A percentile compares a stretch with the other conserved stretches of the same genome.
phyloP scores from a whole-genome alignment of 768 basidiomycete species.

The Infundibulicybe gibba region DNA sequence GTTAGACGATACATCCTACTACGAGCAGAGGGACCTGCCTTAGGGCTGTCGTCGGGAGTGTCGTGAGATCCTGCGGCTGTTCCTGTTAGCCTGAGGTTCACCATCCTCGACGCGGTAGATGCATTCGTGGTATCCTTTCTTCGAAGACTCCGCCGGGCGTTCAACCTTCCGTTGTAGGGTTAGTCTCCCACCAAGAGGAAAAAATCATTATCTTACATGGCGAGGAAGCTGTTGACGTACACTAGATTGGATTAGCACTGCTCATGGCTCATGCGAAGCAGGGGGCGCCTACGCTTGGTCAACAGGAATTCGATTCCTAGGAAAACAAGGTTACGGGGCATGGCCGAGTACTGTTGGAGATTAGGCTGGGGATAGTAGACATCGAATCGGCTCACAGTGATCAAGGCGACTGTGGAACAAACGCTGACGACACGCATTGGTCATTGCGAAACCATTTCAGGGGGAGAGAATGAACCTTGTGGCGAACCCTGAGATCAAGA shows the following conservation, averaged over 20 bases:
- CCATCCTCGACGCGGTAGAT: not conserved
- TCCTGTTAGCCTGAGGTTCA: not conserved
- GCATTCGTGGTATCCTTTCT: not conserved
- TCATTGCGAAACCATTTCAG: not conserved
- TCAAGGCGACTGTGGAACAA: constrained; percentile 12
- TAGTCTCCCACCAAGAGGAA: not conserved
- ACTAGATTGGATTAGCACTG: not conserved
- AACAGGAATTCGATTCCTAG: constrained; percentile 6
- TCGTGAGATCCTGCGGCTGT: no score
- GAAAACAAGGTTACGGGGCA: constrained; percentile 4
- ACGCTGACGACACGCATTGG: constrained; percentile 3
- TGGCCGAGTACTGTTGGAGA: not conserved
- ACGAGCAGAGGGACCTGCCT: no score
- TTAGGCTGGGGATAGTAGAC: not conserved
- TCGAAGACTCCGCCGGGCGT: not conserved
- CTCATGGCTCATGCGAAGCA: not conserved
- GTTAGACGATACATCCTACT: no score
- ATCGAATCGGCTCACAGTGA: constrained; percentile 8
- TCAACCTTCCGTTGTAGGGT: no score
- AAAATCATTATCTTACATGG: constrained; percentile 1
- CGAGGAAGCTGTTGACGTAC: constrained; percentile 5
- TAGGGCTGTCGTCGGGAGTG: no score
- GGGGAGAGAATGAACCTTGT: constrained; percentile 11
- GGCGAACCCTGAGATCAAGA: constrained; percentile 14
- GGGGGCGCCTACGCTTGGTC: constrained; percentile 3